Evolutionary conservation across 2,329 filamentous ascomycete species (phyloP).

Genomic region (Sclerotinia spermophila): DNA sequence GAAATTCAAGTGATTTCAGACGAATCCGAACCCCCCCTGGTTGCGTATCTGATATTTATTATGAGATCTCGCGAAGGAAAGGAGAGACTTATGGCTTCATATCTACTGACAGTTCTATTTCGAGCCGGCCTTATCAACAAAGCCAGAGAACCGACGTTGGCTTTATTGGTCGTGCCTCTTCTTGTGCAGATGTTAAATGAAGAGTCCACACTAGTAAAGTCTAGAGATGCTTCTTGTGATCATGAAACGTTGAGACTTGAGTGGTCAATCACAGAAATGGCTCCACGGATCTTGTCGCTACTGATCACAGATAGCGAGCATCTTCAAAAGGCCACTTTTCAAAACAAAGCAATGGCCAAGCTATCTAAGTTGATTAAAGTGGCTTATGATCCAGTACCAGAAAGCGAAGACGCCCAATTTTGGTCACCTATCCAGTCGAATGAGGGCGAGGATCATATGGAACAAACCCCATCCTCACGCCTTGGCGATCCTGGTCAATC

Average conservation of each 20-base stretch:
- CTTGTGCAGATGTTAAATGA: constrained; percentile 64
- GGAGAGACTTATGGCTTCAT: constrained; percentile 64
- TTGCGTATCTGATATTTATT: constrained; percentile 69
- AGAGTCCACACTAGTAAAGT: constrained; percentile 39
- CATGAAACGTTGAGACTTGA: constrained; percentile 39
- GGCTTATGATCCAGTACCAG: constrained; percentile 57
- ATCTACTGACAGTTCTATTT: constrained; percentile 66
- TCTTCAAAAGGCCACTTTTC: constrained; percentile 78
- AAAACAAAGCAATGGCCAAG: constrained; percentile 60
- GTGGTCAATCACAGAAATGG: constrained; percentile 61
- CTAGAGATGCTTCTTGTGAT: constrained; percentile 41
- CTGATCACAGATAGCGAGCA: constrained; percentile 74
- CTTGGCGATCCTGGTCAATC: constrained; percentile 61
- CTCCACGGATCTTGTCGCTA: constrained; percentile 71
- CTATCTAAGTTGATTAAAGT: constrained; percentile 62
- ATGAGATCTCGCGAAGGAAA: constrained; percentile 55
- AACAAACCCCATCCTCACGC: constrained; percentile 40
- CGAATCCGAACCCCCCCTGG: constrained; percentile 64
- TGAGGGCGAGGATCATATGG: constrained; percentile 18
- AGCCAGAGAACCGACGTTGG: constrained; percentile 60
- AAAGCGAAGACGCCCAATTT: constrained; percentile 46
- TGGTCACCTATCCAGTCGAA: constrained; percentile 46
- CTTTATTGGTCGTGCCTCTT: constrained; percentile 65
- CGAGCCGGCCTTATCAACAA: constrained; percentile 64
- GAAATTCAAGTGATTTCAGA: constrained; percentile 44